phyloP scores from a whole-genome alignment of 2,329 filamentous ascomycete species.

The Trichoderma sp. region DNA sequence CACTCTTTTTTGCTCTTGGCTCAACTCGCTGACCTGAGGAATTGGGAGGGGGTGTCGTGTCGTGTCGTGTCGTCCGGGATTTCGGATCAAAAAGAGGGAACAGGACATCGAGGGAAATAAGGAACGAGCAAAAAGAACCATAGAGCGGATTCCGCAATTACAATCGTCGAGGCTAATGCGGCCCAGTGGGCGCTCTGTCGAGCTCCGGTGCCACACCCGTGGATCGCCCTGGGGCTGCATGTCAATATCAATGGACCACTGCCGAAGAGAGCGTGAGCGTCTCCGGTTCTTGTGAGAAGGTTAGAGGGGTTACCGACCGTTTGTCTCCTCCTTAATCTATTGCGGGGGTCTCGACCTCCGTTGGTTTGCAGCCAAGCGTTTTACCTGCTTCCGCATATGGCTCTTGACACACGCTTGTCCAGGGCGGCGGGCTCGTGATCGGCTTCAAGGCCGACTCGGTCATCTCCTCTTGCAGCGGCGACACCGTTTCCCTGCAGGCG shows the following conservation, averaged over 20 bases:
- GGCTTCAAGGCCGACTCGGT: slow-evolving; percentile 20
- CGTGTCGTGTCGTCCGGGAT: background rate
- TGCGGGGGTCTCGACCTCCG: slow-evolving; percentile 6
- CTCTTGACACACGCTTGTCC: slow-evolving; percentile 17
- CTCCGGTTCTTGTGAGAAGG: background rate
- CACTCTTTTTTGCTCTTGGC: background rate
- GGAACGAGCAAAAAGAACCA: background rate
- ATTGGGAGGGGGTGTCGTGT: background rate
- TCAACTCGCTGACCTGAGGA: background rate
- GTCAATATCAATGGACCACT: slow-evolving; percentile 7
- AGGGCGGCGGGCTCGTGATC: slow-evolving; percentile 17
- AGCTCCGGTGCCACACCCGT: slow-evolving; percentile 18
- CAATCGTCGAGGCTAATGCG: background rate
- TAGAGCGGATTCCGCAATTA: slow-evolving; percentile 14
- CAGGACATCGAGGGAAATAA: background rate
- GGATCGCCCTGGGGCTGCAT: slow-evolving; percentile 1
- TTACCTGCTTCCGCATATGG: slow-evolving; percentile 9
- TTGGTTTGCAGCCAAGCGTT: slow-evolving; percentile 12
- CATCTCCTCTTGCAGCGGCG: slow-evolving; percentile 20
- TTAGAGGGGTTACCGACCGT: background rate
- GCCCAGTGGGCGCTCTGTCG: slow-evolving; percentile 4
- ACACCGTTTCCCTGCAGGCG: slow-evolving; percentile 18
- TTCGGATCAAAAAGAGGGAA: background rate
- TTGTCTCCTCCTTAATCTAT: slow-evolving; percentile 19
- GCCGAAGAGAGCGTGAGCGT: background rate